Conservation (phyloP, 306 rosid genomes). For the Malus sylvestris region DNA sequence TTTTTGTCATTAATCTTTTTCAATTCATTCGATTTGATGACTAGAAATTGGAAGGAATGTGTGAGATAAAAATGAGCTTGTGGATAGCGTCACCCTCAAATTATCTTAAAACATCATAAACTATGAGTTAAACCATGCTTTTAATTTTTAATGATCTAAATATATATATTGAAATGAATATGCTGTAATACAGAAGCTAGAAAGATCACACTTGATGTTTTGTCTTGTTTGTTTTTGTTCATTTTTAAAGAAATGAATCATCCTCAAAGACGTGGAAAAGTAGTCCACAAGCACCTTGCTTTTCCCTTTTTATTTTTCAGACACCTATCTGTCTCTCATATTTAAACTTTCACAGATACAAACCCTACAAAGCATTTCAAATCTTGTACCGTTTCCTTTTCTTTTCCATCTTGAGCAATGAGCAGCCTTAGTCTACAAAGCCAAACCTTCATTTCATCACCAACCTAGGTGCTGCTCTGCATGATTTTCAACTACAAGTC, state of each 20-base stretch:
- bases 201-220: background rate
- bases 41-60: no score
- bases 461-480: background rate
- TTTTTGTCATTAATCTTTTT: no score
- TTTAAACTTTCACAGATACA: conserved; percentile 22
- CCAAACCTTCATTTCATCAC: background rate
- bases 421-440: conserved; percentile 1
- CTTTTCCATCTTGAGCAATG: conserved; percentile 7
- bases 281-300: conserved; percentile 28
- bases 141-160: background rate
- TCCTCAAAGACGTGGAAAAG: conserved; percentile 26
- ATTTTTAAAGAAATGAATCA: background rate
- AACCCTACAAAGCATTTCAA: conserved; percentile 27
- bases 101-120: background rate
- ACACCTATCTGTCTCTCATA: background rate
- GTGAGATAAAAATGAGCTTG: no score
- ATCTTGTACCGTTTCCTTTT: conserved; percentile 11
- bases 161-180: background rate
- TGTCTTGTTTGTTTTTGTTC: background rate
- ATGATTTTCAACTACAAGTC: background rate
- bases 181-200: background rate
- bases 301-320: conserved; percentile 30
- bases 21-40: no score
- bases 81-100: no score
- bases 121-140: background rate